Evolutionary conservation across 495 filamentous ascomycete genomes (phyloP).

Genomic region (Thozetella sp.): DNA sequence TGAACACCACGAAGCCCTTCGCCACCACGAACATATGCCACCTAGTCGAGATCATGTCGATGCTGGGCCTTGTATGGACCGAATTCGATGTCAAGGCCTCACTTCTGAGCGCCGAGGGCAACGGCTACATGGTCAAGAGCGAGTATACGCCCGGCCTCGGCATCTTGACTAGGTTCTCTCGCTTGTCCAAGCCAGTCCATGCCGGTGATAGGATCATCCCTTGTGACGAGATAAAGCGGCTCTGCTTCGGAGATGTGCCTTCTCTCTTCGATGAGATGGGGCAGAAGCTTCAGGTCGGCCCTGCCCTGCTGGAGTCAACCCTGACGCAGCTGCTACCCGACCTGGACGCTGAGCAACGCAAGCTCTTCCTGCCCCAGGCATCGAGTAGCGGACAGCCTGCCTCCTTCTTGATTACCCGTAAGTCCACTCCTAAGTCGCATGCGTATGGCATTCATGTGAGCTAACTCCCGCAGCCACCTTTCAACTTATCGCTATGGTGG

Average conservation of each 20-base stretch:
- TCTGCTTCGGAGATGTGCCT: conserved; percentile 32
- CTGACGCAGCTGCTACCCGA: conserved; percentile 18
- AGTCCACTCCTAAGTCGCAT: no score
- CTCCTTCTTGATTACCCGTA: neutral
- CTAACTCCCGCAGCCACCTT: conserved; percentile 25
- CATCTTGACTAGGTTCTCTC: conserved; percentile 29
- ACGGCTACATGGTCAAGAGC: conserved; percentile 32
- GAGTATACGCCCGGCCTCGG: conserved; percentile 26
- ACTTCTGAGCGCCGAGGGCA: conserved; percentile 33
- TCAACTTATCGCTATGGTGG: conserved; percentile 35
- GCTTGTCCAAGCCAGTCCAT: conserved; percentile 23
- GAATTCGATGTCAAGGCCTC: conserved; percentile 24
- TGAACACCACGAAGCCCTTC: conserved; percentile 32
- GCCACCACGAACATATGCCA: conserved; percentile 32
- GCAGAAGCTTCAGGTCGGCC: conserved; percentile 5
- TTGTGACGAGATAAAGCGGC: conserved; percentile 21
- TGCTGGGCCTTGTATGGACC: conserved; percentile 35
- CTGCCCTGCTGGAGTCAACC: conserved; percentile 22
- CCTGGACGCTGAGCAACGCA: neutral
- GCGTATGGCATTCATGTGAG: no score
- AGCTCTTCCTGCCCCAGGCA: neutral
- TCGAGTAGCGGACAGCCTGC: neutral
- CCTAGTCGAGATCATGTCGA: conserved; percentile 32
- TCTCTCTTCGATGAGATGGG: conserved; percentile 20
- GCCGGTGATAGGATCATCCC: conserved; percentile 27